Evolutionary conservation across 1,284 basidiomycete species (phyloP).

Genomic region (Schizophyllum amplum): DNA sequence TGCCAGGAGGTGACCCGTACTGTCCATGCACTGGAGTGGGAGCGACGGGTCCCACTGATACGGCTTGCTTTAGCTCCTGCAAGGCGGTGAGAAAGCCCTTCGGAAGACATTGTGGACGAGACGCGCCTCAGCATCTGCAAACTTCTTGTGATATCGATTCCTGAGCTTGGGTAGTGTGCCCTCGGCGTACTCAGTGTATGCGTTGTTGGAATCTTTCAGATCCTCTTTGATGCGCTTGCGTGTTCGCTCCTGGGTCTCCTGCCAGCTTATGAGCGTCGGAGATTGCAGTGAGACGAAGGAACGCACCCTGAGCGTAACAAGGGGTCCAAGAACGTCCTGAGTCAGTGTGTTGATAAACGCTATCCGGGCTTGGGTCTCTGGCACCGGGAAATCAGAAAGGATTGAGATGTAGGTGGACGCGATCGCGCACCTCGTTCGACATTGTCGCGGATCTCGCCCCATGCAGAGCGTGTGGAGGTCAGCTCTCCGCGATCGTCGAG

Average conservation of each 20-base stretch:
- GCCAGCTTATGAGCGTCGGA: slow-evolving; percentile 7
- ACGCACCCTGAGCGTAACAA: slow-evolving; percentile 59
- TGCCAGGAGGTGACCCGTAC: slow-evolving; percentile 19
- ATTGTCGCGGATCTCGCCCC: slow-evolving; percentile 79
- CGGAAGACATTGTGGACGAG: not conserved
- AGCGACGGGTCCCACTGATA: slow-evolving; percentile 25
- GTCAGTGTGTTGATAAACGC: slow-evolving; percentile 67
- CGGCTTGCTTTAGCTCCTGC: slow-evolving; percentile 56
- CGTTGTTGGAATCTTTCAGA: slow-evolving; percentile 62
- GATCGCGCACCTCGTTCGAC: slow-evolving; percentile 59
- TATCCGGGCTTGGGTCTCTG: slow-evolving; percentile 76
- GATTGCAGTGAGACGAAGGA: not conserved
- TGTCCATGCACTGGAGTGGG: slow-evolving; percentile 26
- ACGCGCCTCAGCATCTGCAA: slow-evolving; percentile 72
- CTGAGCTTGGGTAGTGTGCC: slow-evolving; percentile 71
- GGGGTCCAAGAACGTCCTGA: slow-evolving; percentile 63
- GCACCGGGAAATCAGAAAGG: slow-evolving; percentile 3
- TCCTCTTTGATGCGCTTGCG: slow-evolving; percentile 87
- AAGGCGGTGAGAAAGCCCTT: slow-evolving; percentile 3
- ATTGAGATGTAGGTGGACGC: not conserved
- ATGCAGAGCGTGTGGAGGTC: slow-evolving; percentile 60
- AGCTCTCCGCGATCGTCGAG: slow-evolving; percentile 57
- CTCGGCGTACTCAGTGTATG: slow-evolving; percentile 76
- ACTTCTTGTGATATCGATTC: slow-evolving; percentile 70
- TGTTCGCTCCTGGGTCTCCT: slow-evolving; percentile 85